Base-by-base conservation (phyloP, 163 green algal genomes). In the Prototheca wickerhamii region DNA sequence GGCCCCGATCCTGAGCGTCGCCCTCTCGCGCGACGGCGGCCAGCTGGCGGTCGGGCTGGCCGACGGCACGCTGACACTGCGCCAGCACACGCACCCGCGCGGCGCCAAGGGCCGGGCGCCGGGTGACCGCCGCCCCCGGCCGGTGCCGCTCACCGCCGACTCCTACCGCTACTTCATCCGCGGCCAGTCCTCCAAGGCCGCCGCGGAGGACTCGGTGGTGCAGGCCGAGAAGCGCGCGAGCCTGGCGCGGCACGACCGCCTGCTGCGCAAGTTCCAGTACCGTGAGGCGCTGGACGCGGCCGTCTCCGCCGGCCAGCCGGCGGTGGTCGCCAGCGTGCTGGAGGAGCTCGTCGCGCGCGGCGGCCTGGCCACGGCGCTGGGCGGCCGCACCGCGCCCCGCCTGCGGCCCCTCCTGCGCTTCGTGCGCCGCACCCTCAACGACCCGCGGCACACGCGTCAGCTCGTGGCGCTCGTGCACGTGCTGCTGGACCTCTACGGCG, bases 151-250 rank as follows among this genome's bases (percentile, higher is more conserved):
- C 8, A 89, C 79, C 3, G 85, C 88, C 0, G 68, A 66, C n/a
- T 87, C 75, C 60, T 96, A 82, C 75, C 72, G 81, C 44, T 97
- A 91, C 75, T 96, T 96, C 66, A 76, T 95, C 21, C 78, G 90
- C 10, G 88, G 88, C 15, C 68, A 69, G 37, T 87, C 57, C 61
- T 73, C 77, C 37, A 82, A 82, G 66, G 76, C 85, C 3, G 77
- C 67, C 2, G 68, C 70, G 10, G 65, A 60, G 4, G 89, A 95
- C 50, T 76, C 58, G 1, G 46, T 74, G 26, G 76, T 93, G 34
- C 65, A 62, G 17, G 63, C 66, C 26, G 67, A 74, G 60, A 43
- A 56, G 46, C 49, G 28, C 10, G 53, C 56, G 35, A 49, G 69
- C 18, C 72, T 97, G 55, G 63, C 76, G 18, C 55, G 71, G 44